Evolutionary conservation across 2,329 filamentous ascomycete genomes (phyloP).

Genomic region (Verticillium longisporum): DNA sequence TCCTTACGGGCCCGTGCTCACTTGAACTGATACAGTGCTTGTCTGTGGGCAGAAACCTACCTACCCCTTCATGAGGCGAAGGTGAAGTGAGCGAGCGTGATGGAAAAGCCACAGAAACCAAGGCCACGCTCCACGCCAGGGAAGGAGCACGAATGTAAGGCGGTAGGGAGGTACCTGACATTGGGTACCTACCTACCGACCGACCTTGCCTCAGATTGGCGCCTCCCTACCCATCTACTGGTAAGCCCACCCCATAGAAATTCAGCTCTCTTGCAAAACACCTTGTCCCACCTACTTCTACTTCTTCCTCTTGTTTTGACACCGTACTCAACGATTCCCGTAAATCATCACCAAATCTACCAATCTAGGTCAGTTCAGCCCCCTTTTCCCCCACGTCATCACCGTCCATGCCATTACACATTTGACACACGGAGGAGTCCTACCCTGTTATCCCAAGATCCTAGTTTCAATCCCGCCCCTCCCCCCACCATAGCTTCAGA

Average conservation of each 20-base stretch:
- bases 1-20: neutral
- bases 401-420: neutral
- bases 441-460: neutral
- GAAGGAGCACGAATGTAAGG: neutral
- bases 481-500: neutral
- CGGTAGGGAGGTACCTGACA: no score
- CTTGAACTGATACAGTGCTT: neutral
- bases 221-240: neutral
- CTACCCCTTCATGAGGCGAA: neutral
- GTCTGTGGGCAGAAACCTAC: neutral
- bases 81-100: neutral
- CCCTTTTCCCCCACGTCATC: neutral
- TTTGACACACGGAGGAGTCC: neutral
- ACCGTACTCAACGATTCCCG: neutral
- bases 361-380: neutral
- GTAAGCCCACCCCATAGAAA: neutral
- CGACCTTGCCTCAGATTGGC: no score
- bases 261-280: neutral
- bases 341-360: neutral
- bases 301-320: neutral
- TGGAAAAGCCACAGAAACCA: neutral
- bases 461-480: neutral
- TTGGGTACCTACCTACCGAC: no score
- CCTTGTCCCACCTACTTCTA: neutral
- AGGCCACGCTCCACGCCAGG: neutral